Conservation (phyloP, 164 flowering plant genomes). For the Brasenia schreberi region DNA sequence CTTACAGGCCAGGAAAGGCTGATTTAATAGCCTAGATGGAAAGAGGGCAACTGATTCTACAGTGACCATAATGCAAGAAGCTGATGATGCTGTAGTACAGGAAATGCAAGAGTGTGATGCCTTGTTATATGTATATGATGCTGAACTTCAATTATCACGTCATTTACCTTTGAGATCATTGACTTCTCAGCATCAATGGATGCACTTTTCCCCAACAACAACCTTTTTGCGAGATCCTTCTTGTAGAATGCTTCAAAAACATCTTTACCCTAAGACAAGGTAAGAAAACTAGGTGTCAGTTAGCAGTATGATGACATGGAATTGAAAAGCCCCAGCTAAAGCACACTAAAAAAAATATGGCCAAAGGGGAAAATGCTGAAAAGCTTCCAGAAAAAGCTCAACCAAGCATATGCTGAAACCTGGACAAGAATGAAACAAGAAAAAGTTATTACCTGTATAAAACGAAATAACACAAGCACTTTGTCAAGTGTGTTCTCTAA, state of each 20-base stretch:
- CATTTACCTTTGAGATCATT: slow-evolving; percentile 85
- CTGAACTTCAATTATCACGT: too few relatives aligned
- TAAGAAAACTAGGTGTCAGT: neutral
- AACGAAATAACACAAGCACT: slow-evolving; percentile 90
- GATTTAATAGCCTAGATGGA: too few relatives aligned
- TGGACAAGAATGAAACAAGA: neutral
- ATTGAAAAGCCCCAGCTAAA: neutral
- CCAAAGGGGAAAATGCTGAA: neutral
- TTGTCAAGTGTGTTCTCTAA: slow-evolving; percentile 92
- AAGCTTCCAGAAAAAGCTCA: neutral
- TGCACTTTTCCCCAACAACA: slow-evolving; percentile 93
- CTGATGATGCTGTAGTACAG: neutral
- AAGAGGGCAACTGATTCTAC: too few relatives aligned
- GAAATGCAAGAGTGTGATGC: neutral
- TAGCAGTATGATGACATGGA: neutral
- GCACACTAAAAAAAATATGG: neutral
- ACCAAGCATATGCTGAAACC: too few relatives aligned
- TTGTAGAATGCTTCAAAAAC: slow-evolving; percentile 99
- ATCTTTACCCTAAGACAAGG: slow-evolving; percentile 69
- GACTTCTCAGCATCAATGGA: slow-evolving; percentile 99
- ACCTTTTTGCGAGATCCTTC: slow-evolving; percentile 96
- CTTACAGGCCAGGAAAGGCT: too few relatives aligned
- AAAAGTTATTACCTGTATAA: slow-evolving; percentile 61
- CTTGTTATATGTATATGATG: too few relatives aligned
- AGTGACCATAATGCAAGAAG: too few relatives aligned